phyloP scores from a whole-genome alignment of 1,284 basidiomycete species.

The Austroboletus niveus region DNA sequence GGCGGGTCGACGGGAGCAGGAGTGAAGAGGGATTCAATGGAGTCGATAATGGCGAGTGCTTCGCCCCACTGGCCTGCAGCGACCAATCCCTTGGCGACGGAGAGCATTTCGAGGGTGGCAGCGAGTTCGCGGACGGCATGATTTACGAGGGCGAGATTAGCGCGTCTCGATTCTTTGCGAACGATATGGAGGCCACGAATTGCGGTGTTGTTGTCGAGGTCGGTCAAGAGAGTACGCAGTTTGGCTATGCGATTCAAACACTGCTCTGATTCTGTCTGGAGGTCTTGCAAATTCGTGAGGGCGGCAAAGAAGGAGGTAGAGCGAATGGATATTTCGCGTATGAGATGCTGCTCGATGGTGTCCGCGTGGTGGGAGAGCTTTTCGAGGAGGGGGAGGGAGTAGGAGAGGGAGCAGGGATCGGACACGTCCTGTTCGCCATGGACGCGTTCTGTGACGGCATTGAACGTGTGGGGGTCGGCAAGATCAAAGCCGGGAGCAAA shows the following conservation, averaged over 20 bases:
- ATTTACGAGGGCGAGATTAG: constrained; percentile 58
- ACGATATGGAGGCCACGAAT: constrained; percentile 77
- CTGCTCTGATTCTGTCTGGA: constrained; percentile 84
- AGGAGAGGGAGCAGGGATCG: constrained; percentile 59
- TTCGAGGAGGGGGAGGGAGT: constrained; percentile 81
- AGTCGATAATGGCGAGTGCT: constrained; percentile 75
- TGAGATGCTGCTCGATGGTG: constrained; percentile 92
- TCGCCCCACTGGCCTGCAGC: constrained; percentile 83
- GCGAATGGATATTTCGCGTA: constrained; percentile 88
- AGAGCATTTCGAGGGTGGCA: constrained; percentile 73
- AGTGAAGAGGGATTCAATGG: constrained; percentile 70
- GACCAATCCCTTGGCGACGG: constrained; percentile 69
- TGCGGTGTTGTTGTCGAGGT: constrained; percentile 78
- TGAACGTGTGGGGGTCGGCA: constrained; percentile 83
- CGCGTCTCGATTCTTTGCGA: constrained; percentile 60
- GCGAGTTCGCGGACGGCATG: constrained; percentile 66
- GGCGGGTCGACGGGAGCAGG: constrained; percentile 8
- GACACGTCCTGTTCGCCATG: constrained; percentile 35
- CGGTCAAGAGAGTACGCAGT: constrained; percentile 69
- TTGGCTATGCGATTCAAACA: constrained; percentile 78
- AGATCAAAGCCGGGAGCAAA: constrained; percentile 82
- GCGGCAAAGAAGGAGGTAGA: constrained; percentile 97
- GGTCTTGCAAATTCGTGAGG: constrained; percentile 88
- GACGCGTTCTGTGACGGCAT: constrained; percentile 69
- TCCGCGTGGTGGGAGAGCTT: constrained; percentile 92